A percentile compares a stretch with the other conserved stretches of the same genome.
Evolutionary conservation across 192 early-diverging fungal genomes (phyloP).

Genomic region (Podila horticola): DNA sequence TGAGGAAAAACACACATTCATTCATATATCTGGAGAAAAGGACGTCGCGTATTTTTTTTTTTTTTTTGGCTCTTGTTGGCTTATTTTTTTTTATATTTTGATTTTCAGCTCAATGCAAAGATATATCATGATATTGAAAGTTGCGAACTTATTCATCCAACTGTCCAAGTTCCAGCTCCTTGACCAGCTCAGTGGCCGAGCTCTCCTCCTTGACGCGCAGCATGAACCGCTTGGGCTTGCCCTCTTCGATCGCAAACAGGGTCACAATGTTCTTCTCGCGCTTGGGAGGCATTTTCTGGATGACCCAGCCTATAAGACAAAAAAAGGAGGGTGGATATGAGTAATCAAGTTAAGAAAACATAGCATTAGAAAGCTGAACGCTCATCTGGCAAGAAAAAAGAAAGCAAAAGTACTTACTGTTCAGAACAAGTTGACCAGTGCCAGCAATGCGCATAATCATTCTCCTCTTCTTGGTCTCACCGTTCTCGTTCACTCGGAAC

Average conservation of each 20-base stretch:
- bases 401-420: constrained; percentile 12
- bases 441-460: constrained; percentile 24
- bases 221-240: constrained; percentile 16
- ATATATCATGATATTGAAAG: no score
- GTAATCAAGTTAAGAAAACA: neutral
- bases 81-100: no score
- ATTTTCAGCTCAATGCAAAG: no score
- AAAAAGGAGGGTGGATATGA: neutral
- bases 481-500: constrained; percentile 26
- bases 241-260: constrained; percentile 11
- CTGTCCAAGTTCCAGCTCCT: constrained; percentile 13
- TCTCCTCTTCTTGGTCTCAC: constrained; percentile 7
- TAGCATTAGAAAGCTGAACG: no score
- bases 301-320: constrained; percentile 18
- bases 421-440: constrained; percentile 7
- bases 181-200: constrained; percentile 4
- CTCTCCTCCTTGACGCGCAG: constrained; percentile 18
- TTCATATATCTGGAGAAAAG: no score
- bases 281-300: constrained; percentile 14
- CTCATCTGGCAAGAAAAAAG: neutral
- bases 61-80: no score
- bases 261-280: constrained; percentile 16
- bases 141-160: neutral
- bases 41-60: no score
- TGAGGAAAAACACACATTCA: no score